A percentile compares a stretch with the other conserved stretches of the same genome.
Conservation (phyloP, 768 basidiomycete genomes). For the Mycena alexandri region DNA sequence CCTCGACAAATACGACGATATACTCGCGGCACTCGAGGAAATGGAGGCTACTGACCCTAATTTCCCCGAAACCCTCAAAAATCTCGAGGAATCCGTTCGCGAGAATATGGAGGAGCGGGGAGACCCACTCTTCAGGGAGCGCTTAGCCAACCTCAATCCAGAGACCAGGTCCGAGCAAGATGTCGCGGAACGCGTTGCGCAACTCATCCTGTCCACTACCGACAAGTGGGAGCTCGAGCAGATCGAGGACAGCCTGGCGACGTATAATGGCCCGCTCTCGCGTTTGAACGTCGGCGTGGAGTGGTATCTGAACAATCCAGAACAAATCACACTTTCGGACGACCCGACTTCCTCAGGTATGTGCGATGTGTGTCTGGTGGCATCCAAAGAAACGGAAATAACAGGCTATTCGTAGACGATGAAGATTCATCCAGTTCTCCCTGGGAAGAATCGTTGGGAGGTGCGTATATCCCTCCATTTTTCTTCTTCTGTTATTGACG, state of each 20-base stretch:
- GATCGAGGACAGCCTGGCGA: constrained; percentile 32
- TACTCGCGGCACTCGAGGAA: constrained; percentile 23
- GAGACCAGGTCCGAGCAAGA: constrained; percentile 10
- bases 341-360: not conserved
- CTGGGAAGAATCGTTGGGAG: constrained; percentile 1
- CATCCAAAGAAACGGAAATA: no score
- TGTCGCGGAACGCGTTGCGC: constrained; percentile 30
- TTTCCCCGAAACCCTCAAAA: constrained; percentile 12
- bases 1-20: constrained; percentile 21
- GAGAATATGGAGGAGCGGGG: not conserved
- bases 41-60: constrained; percentile 9
- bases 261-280: constrained; percentile 36
- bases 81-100: not conserved
- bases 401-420: not conserved
- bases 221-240: constrained; percentile 17
- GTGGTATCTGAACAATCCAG: constrained; percentile 30
- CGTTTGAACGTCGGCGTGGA: constrained; percentile 27
- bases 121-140: constrained; percentile 15
- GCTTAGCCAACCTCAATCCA: constrained; percentile 13
- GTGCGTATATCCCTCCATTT: not conserved
- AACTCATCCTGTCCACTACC: constrained; percentile 27
- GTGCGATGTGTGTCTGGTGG: not conserved
- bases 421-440: not conserved
- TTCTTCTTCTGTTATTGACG: not conserved
- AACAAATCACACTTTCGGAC: constrained; percentile 1